A percentile compares a stretch with the other conserved stretches of the same genome.
These are phyloP conservation scores for Hypoxylon perforatum DNA, from an alignment of 495 filamentous ascomycete genomes.

Conservation along the genomic window DNA sequence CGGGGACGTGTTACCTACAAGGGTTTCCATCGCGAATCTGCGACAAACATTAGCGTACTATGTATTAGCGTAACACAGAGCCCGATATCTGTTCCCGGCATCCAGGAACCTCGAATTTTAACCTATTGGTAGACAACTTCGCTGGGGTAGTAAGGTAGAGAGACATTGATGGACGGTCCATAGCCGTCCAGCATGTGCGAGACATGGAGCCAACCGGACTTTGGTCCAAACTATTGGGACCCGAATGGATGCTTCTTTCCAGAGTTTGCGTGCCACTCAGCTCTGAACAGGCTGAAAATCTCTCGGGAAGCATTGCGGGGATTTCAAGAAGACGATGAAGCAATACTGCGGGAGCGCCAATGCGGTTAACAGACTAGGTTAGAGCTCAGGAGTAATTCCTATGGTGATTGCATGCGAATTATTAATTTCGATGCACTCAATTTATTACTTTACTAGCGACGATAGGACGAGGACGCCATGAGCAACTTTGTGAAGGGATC, in stretches of 20 bases:
- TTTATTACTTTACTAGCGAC: background rate
- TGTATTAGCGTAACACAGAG: conserved; percentile 28
- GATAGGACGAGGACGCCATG: conserved; percentile 9
- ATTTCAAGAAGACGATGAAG: background rate
- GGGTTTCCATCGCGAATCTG: conserved; percentile 43
- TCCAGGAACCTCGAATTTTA: conserved; percentile 38
- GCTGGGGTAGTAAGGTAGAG: conserved; percentile 20
- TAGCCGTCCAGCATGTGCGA: conserved; percentile 42
- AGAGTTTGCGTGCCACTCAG: conserved; percentile 26
- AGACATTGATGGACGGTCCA: conserved; percentile 30
- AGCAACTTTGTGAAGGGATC: conserved; percentile 2
- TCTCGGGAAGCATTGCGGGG: conserved; percentile 1
- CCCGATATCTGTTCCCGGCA: conserved; percentile 36
- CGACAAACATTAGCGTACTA: conserved; percentile 36
- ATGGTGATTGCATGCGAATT: background rate
- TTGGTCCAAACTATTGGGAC: conserved; percentile 42
- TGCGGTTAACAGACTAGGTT: too few relatives aligned
- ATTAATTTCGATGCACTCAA: too few relatives aligned
- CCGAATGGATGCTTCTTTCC: conserved; percentile 22
- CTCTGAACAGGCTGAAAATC: background rate
- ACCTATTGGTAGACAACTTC: conserved; percentile 7
- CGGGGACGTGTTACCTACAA: conserved; percentile 39
- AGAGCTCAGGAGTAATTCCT: background rate
- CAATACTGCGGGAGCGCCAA: background rate
- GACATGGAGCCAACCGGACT: conserved; percentile 42